Percentiles rank a stretch among this genome's conserved stretches.
These are phyloP conservation scores for Plenodomus biglobosus DNA, from an alignment of 2,329 filamentous ascomycete genomes.

Conservation along the genomic window DNA sequence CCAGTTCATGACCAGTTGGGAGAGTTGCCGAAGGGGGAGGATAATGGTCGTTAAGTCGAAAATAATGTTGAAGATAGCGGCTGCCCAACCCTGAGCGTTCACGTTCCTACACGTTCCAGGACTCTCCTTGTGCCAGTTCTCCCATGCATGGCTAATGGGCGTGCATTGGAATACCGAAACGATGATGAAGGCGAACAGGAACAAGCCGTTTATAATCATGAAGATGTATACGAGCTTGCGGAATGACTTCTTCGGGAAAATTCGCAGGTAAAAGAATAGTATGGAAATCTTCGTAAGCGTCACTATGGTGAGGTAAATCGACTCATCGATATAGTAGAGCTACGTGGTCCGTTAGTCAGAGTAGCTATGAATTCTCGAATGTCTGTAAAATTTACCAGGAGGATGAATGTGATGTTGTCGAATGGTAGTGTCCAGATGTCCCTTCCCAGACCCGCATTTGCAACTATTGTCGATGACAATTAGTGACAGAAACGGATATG, in stretches of 20 bases:
- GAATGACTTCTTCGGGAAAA: constrained; percentile 26
- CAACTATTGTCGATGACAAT: background rate
- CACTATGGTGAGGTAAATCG: constrained; percentile 21
- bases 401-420: constrained; percentile 1
- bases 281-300: constrained; percentile 35
- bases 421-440: constrained; percentile 4
- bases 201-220: constrained; percentile 18
- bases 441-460: constrained; percentile 1
- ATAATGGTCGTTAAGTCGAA: constrained; percentile 34
- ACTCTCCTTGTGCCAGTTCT: constrained; percentile 31
- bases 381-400: background rate
- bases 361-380: background rate
- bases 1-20: constrained; percentile 29
- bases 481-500: background rate
- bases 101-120: constrained; percentile 27
- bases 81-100: constrained; percentile 32
- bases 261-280: constrained; percentile 35
- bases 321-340: constrained; percentile 29
- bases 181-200: constrained; percentile 24
- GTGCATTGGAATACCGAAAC: constrained; percentile 22
- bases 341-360: constrained; percentile 2
- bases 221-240: constrained; percentile 17
- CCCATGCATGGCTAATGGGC: constrained; percentile 26
- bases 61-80: constrained; percentile 35
- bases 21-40: constrained; percentile 36